Conservation (phyloP, 2,329 filamentous ascomycete genomes). For the Pseudogymnoascus sp. region DNA sequence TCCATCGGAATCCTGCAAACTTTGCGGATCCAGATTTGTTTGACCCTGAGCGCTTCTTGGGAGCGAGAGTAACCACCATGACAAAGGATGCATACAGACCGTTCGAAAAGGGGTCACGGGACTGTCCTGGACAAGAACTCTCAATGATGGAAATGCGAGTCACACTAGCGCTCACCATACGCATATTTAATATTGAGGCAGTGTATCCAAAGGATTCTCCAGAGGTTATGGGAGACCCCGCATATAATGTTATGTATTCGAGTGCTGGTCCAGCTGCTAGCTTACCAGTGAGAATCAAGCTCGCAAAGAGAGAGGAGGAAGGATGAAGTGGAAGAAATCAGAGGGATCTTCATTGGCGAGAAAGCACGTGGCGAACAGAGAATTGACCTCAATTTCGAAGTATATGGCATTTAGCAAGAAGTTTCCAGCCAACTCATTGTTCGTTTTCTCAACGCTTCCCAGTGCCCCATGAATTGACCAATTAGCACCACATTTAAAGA, state of each 20-base stretch:
- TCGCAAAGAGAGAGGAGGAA: neutral
- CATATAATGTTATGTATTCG: neutral
- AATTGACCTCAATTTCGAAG: no score
- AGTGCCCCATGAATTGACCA: no score
- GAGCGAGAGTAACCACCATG: conserved; percentile 25
- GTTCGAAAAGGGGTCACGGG: conserved; percentile 48
- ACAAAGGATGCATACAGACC: conserved; percentile 42
- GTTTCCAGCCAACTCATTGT: no score
- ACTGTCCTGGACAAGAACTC: conserved; percentile 51
- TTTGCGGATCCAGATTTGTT: conserved; percentile 39
- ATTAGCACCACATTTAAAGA: no score
- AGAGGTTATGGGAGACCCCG: neutral
- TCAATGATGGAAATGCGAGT: conserved; percentile 43
- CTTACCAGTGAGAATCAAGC: neutral
- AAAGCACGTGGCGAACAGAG: neutral
- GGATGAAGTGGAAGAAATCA: no score
- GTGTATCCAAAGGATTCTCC: neutral
- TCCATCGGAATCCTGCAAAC: conserved; percentile 32
- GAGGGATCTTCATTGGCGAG: neutral
- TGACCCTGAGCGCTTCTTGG: conserved; percentile 41
- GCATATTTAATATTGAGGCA: conserved; percentile 41
- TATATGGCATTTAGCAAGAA: no score
- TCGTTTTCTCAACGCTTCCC: no score
- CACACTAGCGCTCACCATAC: conserved; percentile 38
- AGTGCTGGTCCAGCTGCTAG: neutral